Evolutionary conservation across 129 eudicot species (phyloP), one percentile per base, ranked within the genome.

Genomic region (Artemisia annua): DNA sequence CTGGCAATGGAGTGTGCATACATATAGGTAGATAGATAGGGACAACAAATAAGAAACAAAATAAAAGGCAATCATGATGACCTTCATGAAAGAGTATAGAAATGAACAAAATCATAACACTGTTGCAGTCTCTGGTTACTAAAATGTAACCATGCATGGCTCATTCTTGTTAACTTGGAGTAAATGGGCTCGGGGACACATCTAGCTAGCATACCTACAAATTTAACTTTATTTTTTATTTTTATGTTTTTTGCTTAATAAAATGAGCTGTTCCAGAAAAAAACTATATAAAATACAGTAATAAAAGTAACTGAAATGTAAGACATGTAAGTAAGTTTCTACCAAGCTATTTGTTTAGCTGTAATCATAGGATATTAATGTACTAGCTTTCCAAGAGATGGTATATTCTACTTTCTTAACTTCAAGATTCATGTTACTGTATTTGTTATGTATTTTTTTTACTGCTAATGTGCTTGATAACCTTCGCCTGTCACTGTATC

Each of bases 301-400:
- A 30, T 30, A 30, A 30, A 30, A 30, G 35, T 30, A 30, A 3
- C 35, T 30, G 35, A 30, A 30, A 30, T 30, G 35, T 30, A 30
- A 30, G 35, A 3, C 35, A 26, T 26, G 30, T 3, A 30, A 30
- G 30, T 3, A 30, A 30, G 35, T 30, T 30, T 30, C 35, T 30
- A 30, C 35, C 6, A 30, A 30, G 35, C 35, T 30, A 30, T 30
- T 30, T 3, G 35, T 30, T 30, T 30, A 30, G 5, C 0, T 30
- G 35, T 30, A 30, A 30, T 30, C 35, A 30, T 30, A 30, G 5
- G 35, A 30, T 30, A 30, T 30, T 30, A 30, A 30, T 30, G 35
- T 30, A 84, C 67, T 84, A 84, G 82, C 61, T 19, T 48, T 65
- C 63, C 16, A 15, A 52, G 57, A 75, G 67, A n/a, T 30, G 78